phyloP scores from a whole-genome alignment of 2,329 filamentous ascomycete species.

The Epichloe elymi region DNA sequence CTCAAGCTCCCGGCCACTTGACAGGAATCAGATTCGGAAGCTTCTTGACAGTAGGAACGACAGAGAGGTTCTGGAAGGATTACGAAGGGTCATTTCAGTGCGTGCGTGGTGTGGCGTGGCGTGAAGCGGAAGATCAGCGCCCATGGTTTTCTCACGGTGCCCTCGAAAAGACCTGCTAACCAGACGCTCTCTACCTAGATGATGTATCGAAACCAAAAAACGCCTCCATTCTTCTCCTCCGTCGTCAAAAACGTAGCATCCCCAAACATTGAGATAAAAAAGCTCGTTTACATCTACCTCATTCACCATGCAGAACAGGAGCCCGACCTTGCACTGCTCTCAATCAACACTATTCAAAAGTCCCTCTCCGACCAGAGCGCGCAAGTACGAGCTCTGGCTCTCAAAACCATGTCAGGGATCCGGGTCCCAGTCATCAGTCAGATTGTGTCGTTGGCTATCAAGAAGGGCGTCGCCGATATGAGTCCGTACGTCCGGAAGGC shows the following conservation, averaged over 20 bases:
- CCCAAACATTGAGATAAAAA: constrained; percentile 88
- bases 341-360: constrained; percentile 98
- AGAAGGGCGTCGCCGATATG: constrained; percentile 87
- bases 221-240: constrained; percentile 87
- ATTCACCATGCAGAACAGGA: constrained; percentile 94
- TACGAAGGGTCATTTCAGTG: constrained; percentile 81
- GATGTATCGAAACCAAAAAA: constrained; percentile 83
- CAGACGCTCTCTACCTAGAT: constrained; percentile 43
- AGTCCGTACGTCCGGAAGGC: constrained; percentile 86
- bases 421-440: constrained; percentile 96
- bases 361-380: constrained; percentile 87
- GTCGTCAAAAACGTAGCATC: constrained; percentile 97
- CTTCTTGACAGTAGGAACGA: constrained; percentile 89
- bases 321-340: constrained; percentile 85
- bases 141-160: no score
- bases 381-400: constrained; percentile 77
- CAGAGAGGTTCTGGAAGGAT: constrained; percentile 79
- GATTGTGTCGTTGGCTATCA: constrained; percentile 91
- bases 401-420: constrained; percentile 95
- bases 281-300: constrained; percentile 96
- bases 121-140: no score
- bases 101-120: constrained; percentile 13
- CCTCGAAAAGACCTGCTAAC: background rate
- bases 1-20: constrained; percentile 50
- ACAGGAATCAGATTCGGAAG: constrained; percentile 81